Percentiles rank a stretch among this genome's conserved stretches.
Evolutionary conservation across 768 basidiomycete genomes (phyloP).

Genomic region (Cantharellus cinnabarinus): DNA sequence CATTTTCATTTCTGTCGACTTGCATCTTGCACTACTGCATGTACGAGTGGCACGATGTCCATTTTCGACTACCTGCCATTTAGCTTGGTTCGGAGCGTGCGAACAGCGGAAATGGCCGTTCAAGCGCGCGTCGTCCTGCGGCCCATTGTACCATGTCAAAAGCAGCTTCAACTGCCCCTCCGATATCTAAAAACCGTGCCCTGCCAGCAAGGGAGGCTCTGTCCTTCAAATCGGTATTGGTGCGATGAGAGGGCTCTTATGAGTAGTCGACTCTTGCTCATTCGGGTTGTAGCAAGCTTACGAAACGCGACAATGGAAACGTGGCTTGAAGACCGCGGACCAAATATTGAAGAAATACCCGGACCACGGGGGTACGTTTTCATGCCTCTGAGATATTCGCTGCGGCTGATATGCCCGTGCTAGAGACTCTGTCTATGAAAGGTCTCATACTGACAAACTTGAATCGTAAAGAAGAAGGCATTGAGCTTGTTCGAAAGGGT

Average conservation of each 20-base stretch:
- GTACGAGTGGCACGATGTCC: too few relatives aligned
- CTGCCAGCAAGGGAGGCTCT: constrained; percentile 68
- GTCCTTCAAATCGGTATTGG: constrained; percentile 72
- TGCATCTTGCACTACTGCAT: too few relatives aligned
- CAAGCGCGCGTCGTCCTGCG: too few relatives aligned
- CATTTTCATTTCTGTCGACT: too few relatives aligned
- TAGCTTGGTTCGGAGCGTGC: too few relatives aligned
- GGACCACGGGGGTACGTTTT: constrained; percentile 72
- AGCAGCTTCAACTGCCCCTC: not conserved
- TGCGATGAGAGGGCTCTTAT: constrained; percentile 9
- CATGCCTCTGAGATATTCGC: not conserved
- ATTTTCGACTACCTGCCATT: too few relatives aligned
- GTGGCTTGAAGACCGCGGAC: constrained; percentile 78
- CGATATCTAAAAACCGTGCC: constrained; percentile 21
- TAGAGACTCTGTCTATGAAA: constrained; percentile 94
- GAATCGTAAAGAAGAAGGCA: constrained; percentile 61
- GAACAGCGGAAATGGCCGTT: too few relatives aligned
- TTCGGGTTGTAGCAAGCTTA: constrained; percentile 30
- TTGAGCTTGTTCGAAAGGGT: constrained; percentile 69
- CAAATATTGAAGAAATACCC: constrained; percentile 89
- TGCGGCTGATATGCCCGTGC: not conserved
- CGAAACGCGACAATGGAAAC: constrained; percentile 74
- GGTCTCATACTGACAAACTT: constrained; percentile 69
- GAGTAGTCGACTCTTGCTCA: not conserved
- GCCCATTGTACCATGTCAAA: not conserved